phyloP scores from a whole-genome alignment of 768 basidiomycete genomes.

The Lactarius hatsudake region DNA sequence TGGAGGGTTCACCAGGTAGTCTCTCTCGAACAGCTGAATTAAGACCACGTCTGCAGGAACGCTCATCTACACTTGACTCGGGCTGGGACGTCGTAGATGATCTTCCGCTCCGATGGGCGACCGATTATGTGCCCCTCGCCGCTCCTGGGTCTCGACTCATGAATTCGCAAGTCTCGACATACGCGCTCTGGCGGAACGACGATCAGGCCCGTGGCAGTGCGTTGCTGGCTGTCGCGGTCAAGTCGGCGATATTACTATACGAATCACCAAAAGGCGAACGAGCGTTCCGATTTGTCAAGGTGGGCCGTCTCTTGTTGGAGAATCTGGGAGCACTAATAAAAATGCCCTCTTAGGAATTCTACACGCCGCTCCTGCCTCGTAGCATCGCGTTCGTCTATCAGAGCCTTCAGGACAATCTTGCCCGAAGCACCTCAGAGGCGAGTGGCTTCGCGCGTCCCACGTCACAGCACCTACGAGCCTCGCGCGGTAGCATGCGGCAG shows the following conservation, averaged over 20 bases:
- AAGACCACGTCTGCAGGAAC: background rate
- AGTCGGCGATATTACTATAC: slow-evolving; percentile 68
- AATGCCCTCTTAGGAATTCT: slow-evolving; percentile 61
- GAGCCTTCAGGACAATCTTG: slow-evolving; percentile 49
- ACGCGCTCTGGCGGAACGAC: slow-evolving; percentile 67
- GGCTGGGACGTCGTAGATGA: slow-evolving; percentile 70
- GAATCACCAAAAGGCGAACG: slow-evolving; percentile 82
- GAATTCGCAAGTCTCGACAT: slow-evolving; percentile 57
- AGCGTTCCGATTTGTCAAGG: slow-evolving; percentile 81
- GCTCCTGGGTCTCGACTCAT: slow-evolving; percentile 60
- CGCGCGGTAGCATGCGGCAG: slow-evolving; percentile 11
- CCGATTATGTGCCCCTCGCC: slow-evolving; percentile 80
- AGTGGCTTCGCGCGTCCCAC: slow-evolving; percentile 30
- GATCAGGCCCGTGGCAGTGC: slow-evolving; percentile 45
- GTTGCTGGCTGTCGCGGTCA: slow-evolving; percentile 73
- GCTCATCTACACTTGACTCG: slow-evolving; percentile 10
- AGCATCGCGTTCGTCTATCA: slow-evolving; percentile 69
- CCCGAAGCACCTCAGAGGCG: slow-evolving; percentile 44
- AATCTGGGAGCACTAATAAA: background rate
- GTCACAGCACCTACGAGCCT: slow-evolving; percentile 18
- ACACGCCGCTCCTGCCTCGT: slow-evolving; percentile 70
- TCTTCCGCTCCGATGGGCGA: slow-evolving; percentile 79
- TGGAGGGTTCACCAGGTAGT: background rate
- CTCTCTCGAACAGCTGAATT: background rate
- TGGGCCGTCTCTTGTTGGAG: slow-evolving; percentile 30